These are phyloP conservation scores for Aspergillus ustus DNA, from an alignment of 2,329 filamentous ascomycete species.

Conservation along the genomic window DNA sequence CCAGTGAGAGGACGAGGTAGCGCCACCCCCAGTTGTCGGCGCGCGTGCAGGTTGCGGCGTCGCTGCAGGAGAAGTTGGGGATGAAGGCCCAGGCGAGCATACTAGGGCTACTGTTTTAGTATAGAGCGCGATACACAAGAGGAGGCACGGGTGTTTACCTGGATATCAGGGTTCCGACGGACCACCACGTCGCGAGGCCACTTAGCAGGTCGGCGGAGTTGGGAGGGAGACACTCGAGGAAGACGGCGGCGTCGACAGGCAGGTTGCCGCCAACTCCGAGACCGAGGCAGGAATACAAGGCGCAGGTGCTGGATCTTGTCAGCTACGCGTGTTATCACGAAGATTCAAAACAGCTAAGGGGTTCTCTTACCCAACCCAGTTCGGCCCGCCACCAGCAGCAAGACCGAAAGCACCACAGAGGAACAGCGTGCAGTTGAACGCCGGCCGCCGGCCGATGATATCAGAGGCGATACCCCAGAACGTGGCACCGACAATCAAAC, in stretches of 20 bases:
- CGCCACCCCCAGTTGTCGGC: slow-evolving; percentile 74
- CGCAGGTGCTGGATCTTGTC: slow-evolving; percentile 52
- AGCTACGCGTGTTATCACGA: neutral
- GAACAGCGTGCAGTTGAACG: slow-evolving; percentile 80
- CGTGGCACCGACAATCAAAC: slow-evolving; percentile 76
- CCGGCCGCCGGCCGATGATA: slow-evolving; percentile 76
- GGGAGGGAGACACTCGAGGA: slow-evolving; percentile 81
- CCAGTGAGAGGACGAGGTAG: slow-evolving; percentile 72
- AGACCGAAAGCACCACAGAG: slow-evolving; percentile 77
- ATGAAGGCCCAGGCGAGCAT: slow-evolving; percentile 75
- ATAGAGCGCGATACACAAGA: too few species aligned
- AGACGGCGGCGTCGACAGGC: slow-evolving; percentile 78
- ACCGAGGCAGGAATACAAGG: slow-evolving; percentile 65
- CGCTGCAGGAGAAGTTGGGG: slow-evolving; percentile 63
- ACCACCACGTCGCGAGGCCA: slow-evolving; percentile 82
- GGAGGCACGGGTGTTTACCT: slow-evolving; percentile 26
- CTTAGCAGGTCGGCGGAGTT: slow-evolving; percentile 75
- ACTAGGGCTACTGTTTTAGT: neutral
- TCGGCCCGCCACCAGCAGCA: slow-evolving; percentile 67
- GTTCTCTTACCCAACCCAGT: slow-evolving; percentile 59
- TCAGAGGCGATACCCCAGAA: slow-evolving; percentile 82
- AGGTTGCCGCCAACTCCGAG: slow-evolving; percentile 76
- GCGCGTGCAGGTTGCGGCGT: slow-evolving; percentile 42
- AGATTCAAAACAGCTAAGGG: neutral
- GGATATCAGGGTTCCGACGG: slow-evolving; percentile 77